Conservation (phyloP, 2,329 filamentous ascomycete genomes). For the Fusarium agapanthi region DNA sequence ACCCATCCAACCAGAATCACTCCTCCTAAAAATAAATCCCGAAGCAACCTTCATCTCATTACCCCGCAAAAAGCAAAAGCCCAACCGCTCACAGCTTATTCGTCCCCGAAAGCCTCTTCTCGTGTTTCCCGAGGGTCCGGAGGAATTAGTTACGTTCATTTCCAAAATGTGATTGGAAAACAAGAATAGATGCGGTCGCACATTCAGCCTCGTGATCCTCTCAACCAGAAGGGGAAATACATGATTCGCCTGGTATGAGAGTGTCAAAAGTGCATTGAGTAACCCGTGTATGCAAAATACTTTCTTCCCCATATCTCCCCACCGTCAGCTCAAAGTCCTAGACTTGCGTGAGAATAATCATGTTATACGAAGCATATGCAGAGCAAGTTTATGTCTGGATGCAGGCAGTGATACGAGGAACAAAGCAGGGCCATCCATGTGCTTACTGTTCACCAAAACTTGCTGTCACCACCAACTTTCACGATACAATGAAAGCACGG, state of each 20-base stretch:
- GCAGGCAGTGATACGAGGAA: conserved; percentile 13
- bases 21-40: conserved; percentile 26
- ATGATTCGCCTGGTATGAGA: not conserved
- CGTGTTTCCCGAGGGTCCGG: conserved; percentile 14
- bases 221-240: not conserved
- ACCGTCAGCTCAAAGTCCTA: conserved; percentile 10
- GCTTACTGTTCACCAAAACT: not conserved
- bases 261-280: not conserved
- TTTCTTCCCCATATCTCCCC: not conserved
- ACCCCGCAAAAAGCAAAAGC: conserved; percentile 23
- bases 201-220: not conserved
- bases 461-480: not conserved
- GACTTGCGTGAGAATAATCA: not conserved
- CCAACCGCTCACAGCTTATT: conserved; percentile 6
- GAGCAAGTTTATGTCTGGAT: not conserved
- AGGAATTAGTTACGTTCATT: not conserved
- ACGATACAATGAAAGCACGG: not conserved
- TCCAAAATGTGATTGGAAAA: not conserved
- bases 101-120: conserved; percentile 17
- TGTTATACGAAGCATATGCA: not conserved
- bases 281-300: not conserved
- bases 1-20: not conserved
- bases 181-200: conserved; percentile 7
- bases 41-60: not conserved
- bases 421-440: conserved; percentile 6